Conservation (phyloP, 768 basidiomycete species). For the Boletus reticulatus region DNA sequence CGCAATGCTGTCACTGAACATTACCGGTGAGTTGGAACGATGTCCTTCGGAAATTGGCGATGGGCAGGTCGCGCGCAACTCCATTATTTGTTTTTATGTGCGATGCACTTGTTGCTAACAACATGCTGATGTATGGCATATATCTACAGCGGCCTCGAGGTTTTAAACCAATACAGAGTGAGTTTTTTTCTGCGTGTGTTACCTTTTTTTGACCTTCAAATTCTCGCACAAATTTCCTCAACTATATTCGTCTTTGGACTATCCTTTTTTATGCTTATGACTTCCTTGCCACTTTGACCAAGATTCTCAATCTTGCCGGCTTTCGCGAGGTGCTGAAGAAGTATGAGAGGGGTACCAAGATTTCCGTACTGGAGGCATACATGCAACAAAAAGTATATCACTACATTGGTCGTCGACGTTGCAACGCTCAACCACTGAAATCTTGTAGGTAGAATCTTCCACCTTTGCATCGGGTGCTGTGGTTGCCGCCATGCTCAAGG, state of each 20-base stretch:
- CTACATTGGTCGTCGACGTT: background rate
- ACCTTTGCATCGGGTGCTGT: slow-evolving; percentile 62
- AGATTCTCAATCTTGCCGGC: slow-evolving; percentile 87
- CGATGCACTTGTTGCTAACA: background rate
- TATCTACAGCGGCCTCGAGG: slow-evolving; percentile 62
- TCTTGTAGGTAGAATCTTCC: slow-evolving; percentile 57
- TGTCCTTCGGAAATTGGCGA: background rate
- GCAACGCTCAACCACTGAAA: background rate
- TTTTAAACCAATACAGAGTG: slow-evolving; percentile 87
- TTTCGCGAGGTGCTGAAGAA: slow-evolving; percentile 86
- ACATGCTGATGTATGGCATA: slow-evolving; percentile 7
- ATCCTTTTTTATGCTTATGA: background rate
- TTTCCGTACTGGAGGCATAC: slow-evolving; percentile 71
- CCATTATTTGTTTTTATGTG: background rate
- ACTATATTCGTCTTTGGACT: background rate
- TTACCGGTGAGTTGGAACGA: slow-evolving; percentile 54
- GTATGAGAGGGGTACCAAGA: slow-evolving; percentile 77
- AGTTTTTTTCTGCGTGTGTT: background rate
- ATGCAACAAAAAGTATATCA: slow-evolving; percentile 67
- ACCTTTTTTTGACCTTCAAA: background rate
- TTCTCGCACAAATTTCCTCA: background rate
- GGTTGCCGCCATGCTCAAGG: slow-evolving; percentile 65
- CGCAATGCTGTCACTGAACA: slow-evolving; percentile 81
- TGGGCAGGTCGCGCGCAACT: background rate
- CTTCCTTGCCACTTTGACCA: background rate